These are phyloP conservation scores for Phytophthora agathidicida DNA, from an alignment of 352 stramenopile species.

Conservation along the genomic window DNA sequence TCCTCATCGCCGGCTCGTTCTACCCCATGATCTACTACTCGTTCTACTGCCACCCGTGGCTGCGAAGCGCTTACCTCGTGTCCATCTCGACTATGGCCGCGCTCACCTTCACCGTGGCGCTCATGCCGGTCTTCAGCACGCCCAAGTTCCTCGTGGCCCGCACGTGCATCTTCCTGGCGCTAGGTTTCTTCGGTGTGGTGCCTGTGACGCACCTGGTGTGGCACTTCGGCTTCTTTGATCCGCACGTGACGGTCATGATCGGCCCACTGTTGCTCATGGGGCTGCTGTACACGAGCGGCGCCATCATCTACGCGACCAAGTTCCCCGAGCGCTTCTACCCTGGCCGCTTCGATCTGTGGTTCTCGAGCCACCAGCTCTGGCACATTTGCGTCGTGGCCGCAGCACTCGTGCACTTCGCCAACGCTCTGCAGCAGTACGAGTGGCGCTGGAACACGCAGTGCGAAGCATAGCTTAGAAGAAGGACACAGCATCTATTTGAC, in stretches of 20 bases:
- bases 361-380: conserved; percentile 89
- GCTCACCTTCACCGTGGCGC: conserved; percentile 72
- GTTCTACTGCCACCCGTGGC: conserved; percentile 85
- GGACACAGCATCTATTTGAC: conserved; percentile 3
- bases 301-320: conserved; percentile 85
- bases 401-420: conserved; percentile 85
- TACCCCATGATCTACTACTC: conserved; percentile 91
- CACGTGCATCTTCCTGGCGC: conserved; percentile 76
- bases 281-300: conserved; percentile 77
- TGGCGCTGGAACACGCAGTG: conserved; percentile 87
- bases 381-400: conserved; percentile 89
- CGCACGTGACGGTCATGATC: conserved; percentile 87
- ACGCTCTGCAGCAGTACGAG: conserved; percentile 85
- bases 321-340: conserved; percentile 89
- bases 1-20: conserved; percentile 87
- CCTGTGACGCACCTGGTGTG: conserved; percentile 79
- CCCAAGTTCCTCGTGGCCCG: conserved; percentile 75
- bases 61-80: conserved; percentile 67
- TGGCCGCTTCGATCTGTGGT: conserved; percentile 85
- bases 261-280: conserved; percentile 79
- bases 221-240: conserved; percentile 80
- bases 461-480: conserved; percentile 49
- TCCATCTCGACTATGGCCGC: conserved; percentile 71
- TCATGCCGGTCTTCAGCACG: conserved; percentile 74
- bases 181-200: conserved; percentile 85